A percentile compares a stretch with the other conserved stretches of the same genome.
phyloP scores from a whole-genome alignment of 1,284 basidiomycete genomes.

The Rhizoctonia solani region DNA sequence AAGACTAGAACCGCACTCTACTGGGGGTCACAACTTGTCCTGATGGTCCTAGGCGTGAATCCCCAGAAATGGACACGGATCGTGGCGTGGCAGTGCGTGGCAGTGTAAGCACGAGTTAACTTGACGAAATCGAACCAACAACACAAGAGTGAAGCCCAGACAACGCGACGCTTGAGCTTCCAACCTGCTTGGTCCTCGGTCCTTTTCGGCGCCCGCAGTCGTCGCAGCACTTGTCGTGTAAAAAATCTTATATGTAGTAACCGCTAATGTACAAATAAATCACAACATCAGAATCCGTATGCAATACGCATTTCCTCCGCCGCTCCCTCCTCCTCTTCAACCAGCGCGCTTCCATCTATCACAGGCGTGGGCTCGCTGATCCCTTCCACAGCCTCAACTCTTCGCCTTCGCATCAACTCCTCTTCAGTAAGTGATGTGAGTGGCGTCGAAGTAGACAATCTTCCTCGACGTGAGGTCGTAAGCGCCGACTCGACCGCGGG shows the following conservation, averaged over 20 bases:
- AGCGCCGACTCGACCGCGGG: conserved; percentile 27
- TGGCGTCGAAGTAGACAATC: conserved; percentile 47
- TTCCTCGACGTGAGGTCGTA: conserved; percentile 46
- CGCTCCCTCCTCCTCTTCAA: conserved; percentile 3
- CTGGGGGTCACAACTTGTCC: background rate
- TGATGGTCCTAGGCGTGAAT: background rate
- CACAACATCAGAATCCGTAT: conserved; percentile 25
- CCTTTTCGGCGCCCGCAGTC: no score
- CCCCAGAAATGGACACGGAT: background rate
- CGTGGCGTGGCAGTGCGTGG: background rate
- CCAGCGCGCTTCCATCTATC: conserved; percentile 1
- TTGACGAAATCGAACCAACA: background rate
- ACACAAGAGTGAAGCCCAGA: no score
- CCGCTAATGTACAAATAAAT: background rate
- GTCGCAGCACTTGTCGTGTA: no score
- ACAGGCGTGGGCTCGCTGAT: conserved; percentile 43
- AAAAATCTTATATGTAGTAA: background rate
- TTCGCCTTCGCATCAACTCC: conserved; percentile 76
- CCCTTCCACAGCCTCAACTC: conserved; percentile 53
- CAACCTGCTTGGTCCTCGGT: no score
- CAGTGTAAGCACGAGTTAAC: background rate
- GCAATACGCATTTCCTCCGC: conserved; percentile 27
- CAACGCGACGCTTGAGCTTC: no score
- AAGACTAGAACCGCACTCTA: no score
- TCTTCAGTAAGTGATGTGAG: conserved; percentile 69